Percentiles rank a stretch among this genome's conserved stretches.
These are phyloP conservation scores for Solanum hybrid DNA, from an alignment of 305 asterid genomes.

Conservation along the genomic window DNA sequence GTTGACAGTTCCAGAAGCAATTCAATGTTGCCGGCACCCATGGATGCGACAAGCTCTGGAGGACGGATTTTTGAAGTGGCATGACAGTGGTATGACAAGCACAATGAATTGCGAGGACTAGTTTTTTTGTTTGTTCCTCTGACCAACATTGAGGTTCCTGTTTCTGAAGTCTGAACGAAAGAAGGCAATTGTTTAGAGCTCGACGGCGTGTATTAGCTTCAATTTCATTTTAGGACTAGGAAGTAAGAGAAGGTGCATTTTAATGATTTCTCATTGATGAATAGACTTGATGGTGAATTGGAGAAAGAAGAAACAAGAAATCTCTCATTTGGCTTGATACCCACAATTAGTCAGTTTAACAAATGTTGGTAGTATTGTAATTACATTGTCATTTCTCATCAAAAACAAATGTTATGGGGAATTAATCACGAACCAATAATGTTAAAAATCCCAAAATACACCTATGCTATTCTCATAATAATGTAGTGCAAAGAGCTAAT, in stretches of 20 bases:
- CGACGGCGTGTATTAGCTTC: background rate
- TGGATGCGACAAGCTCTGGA: slow-evolving; percentile 91
- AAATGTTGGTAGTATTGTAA: background rate
- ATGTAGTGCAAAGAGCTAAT: background rate
- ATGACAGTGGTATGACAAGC: slow-evolving; percentile 44
- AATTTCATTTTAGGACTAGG: background rate
- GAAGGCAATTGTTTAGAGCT: background rate
- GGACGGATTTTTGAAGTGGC: slow-evolving; percentile 68
- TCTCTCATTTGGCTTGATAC: background rate
- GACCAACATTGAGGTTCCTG: background rate
- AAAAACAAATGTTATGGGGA: background rate
- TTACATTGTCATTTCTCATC: background rate
- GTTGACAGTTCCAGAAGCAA: slow-evolving; percentile 58
- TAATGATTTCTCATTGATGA: background rate
- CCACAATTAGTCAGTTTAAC: background rate
- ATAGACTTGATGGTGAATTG: background rate
- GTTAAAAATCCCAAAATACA: background rate
- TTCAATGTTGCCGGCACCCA: slow-evolving; percentile 54
- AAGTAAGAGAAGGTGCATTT: background rate
- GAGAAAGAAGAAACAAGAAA: background rate
- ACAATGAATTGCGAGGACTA: slow-evolving; percentile 34
- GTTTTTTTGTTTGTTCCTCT: background rate
- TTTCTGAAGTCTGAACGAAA: slow-evolving; percentile 1
- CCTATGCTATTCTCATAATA: background rate
- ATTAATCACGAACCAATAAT: background rate